Conservation (phyloP, 768 basidiomycete species). For the Termitomyces sp. region DNA sequence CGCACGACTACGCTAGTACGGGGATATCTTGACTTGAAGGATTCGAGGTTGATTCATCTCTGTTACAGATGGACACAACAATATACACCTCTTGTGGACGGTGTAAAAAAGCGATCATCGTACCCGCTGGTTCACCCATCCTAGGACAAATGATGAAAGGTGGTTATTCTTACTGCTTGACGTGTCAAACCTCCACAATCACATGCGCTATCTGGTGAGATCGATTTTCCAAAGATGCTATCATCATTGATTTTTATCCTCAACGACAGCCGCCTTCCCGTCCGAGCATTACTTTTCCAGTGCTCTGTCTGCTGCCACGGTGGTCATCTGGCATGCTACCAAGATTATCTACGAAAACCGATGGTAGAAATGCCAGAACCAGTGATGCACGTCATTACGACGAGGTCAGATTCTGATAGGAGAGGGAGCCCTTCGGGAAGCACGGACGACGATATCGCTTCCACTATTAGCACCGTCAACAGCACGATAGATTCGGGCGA, state of each 20-base stretch:
- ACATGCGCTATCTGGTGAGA: slow-evolving; percentile 73
- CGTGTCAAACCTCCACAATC: slow-evolving; percentile 42
- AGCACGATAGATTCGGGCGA: slow-evolving; percentile 15
- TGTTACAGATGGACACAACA: slow-evolving; percentile 57
- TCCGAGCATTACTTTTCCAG: slow-evolving; percentile 62
- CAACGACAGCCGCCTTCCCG: slow-evolving; percentile 62
- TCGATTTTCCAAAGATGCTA: not conserved
- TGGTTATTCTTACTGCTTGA: slow-evolving; percentile 48
- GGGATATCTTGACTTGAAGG: slow-evolving; percentile 7
- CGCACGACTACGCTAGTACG: slow-evolving; percentile 47
- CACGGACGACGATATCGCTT: slow-evolving; percentile 21
- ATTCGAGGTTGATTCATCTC: not conserved
- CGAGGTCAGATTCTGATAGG: slow-evolving; percentile 10
- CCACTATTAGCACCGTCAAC: slow-evolving; percentile 12
- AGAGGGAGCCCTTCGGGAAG: slow-evolving; percentile 12
- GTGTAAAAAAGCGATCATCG: slow-evolving; percentile 59
- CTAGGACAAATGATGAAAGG: slow-evolving; percentile 25
- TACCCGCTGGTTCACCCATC: slow-evolving; percentile 28
- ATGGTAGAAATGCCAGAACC: slow-evolving; percentile 40
- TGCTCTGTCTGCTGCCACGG: slow-evolving; percentile 78
- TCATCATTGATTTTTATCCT: not conserved
- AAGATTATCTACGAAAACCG: slow-evolving; percentile 52
- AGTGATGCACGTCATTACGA: slow-evolving; percentile 9
- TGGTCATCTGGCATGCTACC: slow-evolving; percentile 76
- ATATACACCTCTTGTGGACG: slow-evolving; percentile 66